Base-by-base conservation (phyloP, 148 eudicot genomes). In the Vaccinium corymbosum region DNA sequence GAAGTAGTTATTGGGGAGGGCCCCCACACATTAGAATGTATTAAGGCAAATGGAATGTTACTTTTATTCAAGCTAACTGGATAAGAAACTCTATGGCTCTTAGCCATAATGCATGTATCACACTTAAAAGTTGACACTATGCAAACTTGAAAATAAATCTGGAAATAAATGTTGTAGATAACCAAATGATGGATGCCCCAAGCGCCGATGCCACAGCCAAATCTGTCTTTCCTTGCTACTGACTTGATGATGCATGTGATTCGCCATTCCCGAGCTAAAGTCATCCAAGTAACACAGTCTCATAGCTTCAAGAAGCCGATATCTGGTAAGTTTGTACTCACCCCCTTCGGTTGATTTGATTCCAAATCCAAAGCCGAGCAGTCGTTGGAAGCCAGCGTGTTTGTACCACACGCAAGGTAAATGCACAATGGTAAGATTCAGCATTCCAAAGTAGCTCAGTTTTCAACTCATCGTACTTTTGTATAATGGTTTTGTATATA, bases 331-430 rank as follows among this genome's bases (percentile, higher is more conserved):
- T n/a, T n/a, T n/a, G 3, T 1, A 74, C 55, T 59, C 85, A 57
- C 13, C 72, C 50, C 76, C 88, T 64, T 68, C 84, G 20, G 35
- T 83, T 49, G 74, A 57, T 42, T 74, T 74, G 49, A 46, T 80
- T 81, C 53, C 56, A 66, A 46, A 51, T 68, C 61, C 80, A 1
- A 84, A 56, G 57, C 84, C 68, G 57, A 53, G 27, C 52, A 88
- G 68, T 66, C 87, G 90, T n/a, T 95, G 98, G 98, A 95, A 90
- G 85, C 98, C 98, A 27, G 83, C 90, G 88, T 96, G 98, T 88
- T 88, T 96, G 84, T 96, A 96, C 77, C 88, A 85, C 86, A 90
- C 98, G 15, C 98, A 96, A 85, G 97, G 92, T 10, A 92, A 89
- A 61, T 96, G 99, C 87, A 93, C 99, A 12, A 86, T 51, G 97